Percentiles rank a stretch among this genome's conserved stretches.
These are phyloP conservation scores for Termitomyces heimii DNA, from an alignment of 768 basidiomycete species.

Conservation along the genomic window DNA sequence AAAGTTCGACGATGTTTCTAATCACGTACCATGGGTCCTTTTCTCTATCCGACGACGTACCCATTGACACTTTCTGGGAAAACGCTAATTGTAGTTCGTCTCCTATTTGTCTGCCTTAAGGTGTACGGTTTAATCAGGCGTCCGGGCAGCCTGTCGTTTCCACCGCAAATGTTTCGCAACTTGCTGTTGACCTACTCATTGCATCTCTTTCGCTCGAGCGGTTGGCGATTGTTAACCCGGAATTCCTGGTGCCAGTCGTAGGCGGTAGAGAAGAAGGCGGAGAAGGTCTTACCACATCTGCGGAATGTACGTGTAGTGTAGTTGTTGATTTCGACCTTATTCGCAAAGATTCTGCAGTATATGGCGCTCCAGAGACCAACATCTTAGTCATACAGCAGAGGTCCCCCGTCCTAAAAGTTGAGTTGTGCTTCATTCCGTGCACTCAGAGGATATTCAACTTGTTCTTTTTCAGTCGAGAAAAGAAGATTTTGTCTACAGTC, in stretches of 20 bases:
- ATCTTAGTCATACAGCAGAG: slow-evolving; percentile 72
- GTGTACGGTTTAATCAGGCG: slow-evolving; percentile 6
- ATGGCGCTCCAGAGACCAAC: slow-evolving; percentile 41
- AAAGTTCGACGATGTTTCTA: not conserved
- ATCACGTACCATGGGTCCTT: not conserved
- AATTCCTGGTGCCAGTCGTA: slow-evolving; percentile 61
- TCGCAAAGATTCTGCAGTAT: slow-evolving; percentile 41
- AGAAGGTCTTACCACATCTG: slow-evolving; percentile 62
- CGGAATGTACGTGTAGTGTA: slow-evolving; percentile 55
- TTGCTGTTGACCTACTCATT: slow-evolving; percentile 71
- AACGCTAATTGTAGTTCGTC: slow-evolving; percentile 39
- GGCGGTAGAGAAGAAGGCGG: slow-evolving; percentile 62
- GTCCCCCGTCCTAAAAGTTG: slow-evolving; percentile 73
- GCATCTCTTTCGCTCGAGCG: slow-evolving; percentile 53
- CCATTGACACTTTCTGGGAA: slow-evolving; percentile 28
- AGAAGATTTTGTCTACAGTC: slow-evolving; percentile 52
- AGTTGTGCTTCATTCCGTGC: slow-evolving; percentile 6
- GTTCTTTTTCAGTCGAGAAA: slow-evolving; percentile 48
- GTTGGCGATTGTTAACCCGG: slow-evolving; percentile 59
- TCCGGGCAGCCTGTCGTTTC: slow-evolving; percentile 62
- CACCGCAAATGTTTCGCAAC: slow-evolving; percentile 75
- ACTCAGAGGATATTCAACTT: not conserved
- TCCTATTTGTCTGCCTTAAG: not conserved
- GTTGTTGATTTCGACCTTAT: not conserved
- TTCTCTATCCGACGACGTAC: slow-evolving; percentile 19